A percentile compares a stretch with the other conserved stretches of the same genome.
Conservation (phyloP, 441 rosid species). For the Aleurites moluccanus region DNA sequence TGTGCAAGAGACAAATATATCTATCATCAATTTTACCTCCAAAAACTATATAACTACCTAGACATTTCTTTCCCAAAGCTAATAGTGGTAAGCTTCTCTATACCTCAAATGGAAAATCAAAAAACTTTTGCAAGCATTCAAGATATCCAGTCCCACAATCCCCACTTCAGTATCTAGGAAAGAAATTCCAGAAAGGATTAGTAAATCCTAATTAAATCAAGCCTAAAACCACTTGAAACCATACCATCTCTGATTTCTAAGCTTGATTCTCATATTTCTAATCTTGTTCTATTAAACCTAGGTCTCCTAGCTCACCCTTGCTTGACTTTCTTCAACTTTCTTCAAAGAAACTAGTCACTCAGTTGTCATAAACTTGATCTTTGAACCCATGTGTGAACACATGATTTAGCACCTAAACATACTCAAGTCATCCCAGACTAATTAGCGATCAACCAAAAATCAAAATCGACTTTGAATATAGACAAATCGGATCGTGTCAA, state of each 20-base stretch:
- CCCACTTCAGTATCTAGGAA: conserved; percentile 21
- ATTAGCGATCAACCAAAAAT: no score
- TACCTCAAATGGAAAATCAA: conserved; percentile 29
- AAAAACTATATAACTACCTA: no score
- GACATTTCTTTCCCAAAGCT: not conserved
- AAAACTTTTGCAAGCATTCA: conserved; percentile 29
- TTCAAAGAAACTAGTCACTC: conserved; percentile 37
- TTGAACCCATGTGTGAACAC: conserved; percentile 49
- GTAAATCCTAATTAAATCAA: conserved; percentile 34
- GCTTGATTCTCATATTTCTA: conserved; percentile 46
- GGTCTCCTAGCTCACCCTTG: conserved; percentile 50
- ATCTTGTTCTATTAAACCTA: conserved; percentile 56
- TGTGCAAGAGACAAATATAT: no score
- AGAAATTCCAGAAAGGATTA: conserved; percentile 33
- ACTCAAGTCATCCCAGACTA: no score
- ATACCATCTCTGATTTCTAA: conserved; percentile 46
- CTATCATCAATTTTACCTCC: no score
- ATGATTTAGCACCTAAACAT: no score
- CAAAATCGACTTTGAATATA: no score
- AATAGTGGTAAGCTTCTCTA: not conserved
- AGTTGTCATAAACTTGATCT: conserved; percentile 50
- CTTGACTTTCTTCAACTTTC: conserved; percentile 57
- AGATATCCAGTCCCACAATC: conserved; percentile 10
- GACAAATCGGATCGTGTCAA: no score
- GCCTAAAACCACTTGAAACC: conserved; percentile 36